Conservation (phyloP, 1,139 yeast genomes). For the Diutina sp. region DNA sequence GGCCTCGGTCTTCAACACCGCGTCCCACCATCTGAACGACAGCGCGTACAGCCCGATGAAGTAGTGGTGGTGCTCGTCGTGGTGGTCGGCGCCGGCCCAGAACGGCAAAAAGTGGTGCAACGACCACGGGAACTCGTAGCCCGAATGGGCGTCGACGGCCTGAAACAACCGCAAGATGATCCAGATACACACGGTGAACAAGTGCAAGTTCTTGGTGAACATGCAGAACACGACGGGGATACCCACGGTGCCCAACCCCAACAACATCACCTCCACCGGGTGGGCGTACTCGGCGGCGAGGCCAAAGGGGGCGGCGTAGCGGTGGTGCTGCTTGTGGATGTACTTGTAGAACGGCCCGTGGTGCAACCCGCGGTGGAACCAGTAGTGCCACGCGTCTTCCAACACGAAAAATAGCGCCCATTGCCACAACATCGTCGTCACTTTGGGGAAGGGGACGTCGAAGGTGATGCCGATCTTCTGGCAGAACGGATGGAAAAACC, state of each 20-base stretch:
- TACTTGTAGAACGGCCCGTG: constrained; percentile 34
- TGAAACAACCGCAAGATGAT: constrained; percentile 31
- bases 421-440: constrained; percentile 17
- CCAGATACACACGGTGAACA: constrained; percentile 32
- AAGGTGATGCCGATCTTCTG: constrained; percentile 24
- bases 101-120: constrained; percentile 31
- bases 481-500: constrained; percentile 36
- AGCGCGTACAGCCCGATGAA: constrained; percentile 34
- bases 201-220: constrained; percentile 16
- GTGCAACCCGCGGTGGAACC: constrained; percentile 34
- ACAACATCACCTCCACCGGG: constrained; percentile 31
- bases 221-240: constrained; percentile 18
- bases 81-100: constrained; percentile 42
- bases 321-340: constrained; percentile 36
- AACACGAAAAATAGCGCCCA: constrained; percentile 26
- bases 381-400: constrained; percentile 37
- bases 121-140: constrained; percentile 38
- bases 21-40: constrained; percentile 37
- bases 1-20: constrained; percentile 27
- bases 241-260: constrained; percentile 36
- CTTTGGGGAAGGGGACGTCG: constrained; percentile 27
- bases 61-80: constrained; percentile 35
- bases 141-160: constrained; percentile 37
- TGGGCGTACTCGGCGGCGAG: constrained; percentile 38
- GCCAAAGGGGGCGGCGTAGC: constrained; percentile 38